phyloP scores from a whole-genome alignment of 257 asterid species.

The Craterostigma plantagineum region DNA sequence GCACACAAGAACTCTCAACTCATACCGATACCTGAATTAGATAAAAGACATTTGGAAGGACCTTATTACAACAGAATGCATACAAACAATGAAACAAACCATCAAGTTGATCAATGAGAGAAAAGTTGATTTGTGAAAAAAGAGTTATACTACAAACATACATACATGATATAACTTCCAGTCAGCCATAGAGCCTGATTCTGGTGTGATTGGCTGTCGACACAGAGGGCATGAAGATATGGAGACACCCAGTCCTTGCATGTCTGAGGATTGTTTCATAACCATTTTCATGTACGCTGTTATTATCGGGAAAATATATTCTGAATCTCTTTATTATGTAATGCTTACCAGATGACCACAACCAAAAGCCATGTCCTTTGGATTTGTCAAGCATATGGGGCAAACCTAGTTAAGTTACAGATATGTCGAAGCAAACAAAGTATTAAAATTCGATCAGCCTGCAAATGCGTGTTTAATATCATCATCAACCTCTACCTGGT shows the following conservation, averaged over 20 bases:
- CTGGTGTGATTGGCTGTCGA: slow-evolving; percentile 68
- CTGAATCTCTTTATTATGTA: slow-evolving; percentile 1
- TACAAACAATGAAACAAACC: too few relatives aligned
- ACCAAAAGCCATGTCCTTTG: slow-evolving; percentile 89
- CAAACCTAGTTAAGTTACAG: slow-evolving; percentile 31
- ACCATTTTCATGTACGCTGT: not conserved
- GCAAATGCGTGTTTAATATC: slow-evolving; percentile 1
- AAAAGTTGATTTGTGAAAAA: too few relatives aligned
- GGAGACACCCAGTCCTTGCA: slow-evolving; percentile 73
- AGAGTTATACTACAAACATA: too few relatives aligned
- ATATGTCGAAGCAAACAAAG: not conserved
- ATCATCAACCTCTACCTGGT: slow-evolving; percentile 35
- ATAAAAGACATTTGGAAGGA: too few relatives aligned
- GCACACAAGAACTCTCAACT: too few relatives aligned
- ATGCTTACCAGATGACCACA: slow-evolving; percentile 82
- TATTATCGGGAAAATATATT: not conserved
- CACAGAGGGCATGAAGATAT: slow-evolving; percentile 61
- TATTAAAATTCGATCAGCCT: slow-evolving; percentile 4
- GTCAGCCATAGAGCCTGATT: slow-evolving; percentile 39
- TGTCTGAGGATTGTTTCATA: slow-evolving; percentile 23
- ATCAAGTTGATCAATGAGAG: too few relatives aligned
- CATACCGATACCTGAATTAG: too few relatives aligned
- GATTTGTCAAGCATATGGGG: slow-evolving; percentile 83
- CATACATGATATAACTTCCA: too few relatives aligned
- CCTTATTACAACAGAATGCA: too few relatives aligned